Base-by-base conservation (phyloP, 768 basidiomycete genomes). In the Termitomyces sp. region DNA sequence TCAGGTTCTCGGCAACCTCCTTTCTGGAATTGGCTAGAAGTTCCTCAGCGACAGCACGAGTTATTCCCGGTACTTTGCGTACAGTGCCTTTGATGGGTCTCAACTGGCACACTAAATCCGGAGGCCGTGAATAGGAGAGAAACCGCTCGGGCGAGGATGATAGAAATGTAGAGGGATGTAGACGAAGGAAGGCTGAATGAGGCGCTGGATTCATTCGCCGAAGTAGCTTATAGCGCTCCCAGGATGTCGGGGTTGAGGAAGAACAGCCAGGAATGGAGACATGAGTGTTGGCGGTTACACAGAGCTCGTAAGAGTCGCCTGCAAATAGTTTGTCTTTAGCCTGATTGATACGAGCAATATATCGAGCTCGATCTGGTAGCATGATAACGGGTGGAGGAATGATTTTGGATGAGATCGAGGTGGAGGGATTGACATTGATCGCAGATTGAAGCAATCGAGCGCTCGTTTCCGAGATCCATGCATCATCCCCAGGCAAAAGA, bases 51-150 rank as follows among this genome's bases (percentile, higher is more conserved):
- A 85, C 81, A 58, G 81, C 84, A 32, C 84, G 84, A 17, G 82
- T 87, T 60, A 88, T 79, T 8, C 78, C 79, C 7, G 87, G 85
- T 3, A 77, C 84, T 72, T 91, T 92, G 48, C 86, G 85, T 31
- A 93, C 79, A 0, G 96, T 97, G 7, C 96, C 96, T 68, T 98
- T 98, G 70, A 98, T 97, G 4, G 96, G 96, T 57, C 94, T 89
- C 64, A 97, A 82, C 74, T 95, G 91, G 70, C 88, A 93, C 12
- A 80, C 70, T 3, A 86, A 75, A 46, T 78, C 70, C 0, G 89
- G 89, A 11, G 85, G 81, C 57, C 87, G 81, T n/a, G 84, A 84
- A 70, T 77, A 94, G 38, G 87, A 92, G 17, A 98, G 77, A 74
- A 98, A 97, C 5, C 94, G 86, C 68, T 98, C 96, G 0, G 96